These are phyloP conservation scores for Boletus coccyginus DNA, from an alignment of 768 basidiomycete genomes.

Conservation along the genomic window DNA sequence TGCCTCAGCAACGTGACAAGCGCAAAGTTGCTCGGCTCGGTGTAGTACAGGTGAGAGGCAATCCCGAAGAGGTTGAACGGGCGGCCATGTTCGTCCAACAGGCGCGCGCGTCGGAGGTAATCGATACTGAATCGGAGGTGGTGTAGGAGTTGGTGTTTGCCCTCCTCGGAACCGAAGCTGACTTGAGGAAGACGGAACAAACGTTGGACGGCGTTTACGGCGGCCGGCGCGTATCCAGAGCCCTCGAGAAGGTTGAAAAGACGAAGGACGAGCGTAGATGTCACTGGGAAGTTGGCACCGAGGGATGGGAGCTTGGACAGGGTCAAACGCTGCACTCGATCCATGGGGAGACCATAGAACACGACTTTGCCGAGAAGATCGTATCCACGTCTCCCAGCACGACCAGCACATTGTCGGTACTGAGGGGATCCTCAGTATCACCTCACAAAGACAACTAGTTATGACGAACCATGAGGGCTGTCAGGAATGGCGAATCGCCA, in stretches of 20 bases:
- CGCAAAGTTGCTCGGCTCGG: conserved; percentile 70
- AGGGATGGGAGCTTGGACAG: conserved; percentile 63
- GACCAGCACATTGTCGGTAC: conserved; percentile 74
- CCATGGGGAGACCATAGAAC: conserved; percentile 66
- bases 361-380: conserved; percentile 70
- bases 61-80: conserved; percentile 58
- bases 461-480: conserved; percentile 52
- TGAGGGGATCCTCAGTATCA: conserved; percentile 20
- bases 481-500: conserved; percentile 58
- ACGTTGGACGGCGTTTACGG: conserved; percentile 48
- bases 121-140: conserved; percentile 71
- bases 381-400: conserved; percentile 70
- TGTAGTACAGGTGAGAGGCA: conserved; percentile 56
- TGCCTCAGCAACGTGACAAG: conserved; percentile 54
- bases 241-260: conserved; percentile 66
- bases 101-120: conserved; percentile 56
- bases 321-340: conserved; percentile 60
- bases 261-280: conserved; percentile 61
- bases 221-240: conserved; percentile 47
- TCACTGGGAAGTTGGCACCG: conserved; percentile 62
- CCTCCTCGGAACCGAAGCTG: conserved; percentile 53
- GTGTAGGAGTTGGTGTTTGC: conserved; percentile 56
- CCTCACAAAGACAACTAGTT: background rate
- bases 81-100: conserved; percentile 52
- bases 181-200: conserved; percentile 58